Percentiles rank a stretch among this genome's conserved stretches.
Conservation (phyloP, 768 basidiomycete species). For the Pleurotus djamor region DNA sequence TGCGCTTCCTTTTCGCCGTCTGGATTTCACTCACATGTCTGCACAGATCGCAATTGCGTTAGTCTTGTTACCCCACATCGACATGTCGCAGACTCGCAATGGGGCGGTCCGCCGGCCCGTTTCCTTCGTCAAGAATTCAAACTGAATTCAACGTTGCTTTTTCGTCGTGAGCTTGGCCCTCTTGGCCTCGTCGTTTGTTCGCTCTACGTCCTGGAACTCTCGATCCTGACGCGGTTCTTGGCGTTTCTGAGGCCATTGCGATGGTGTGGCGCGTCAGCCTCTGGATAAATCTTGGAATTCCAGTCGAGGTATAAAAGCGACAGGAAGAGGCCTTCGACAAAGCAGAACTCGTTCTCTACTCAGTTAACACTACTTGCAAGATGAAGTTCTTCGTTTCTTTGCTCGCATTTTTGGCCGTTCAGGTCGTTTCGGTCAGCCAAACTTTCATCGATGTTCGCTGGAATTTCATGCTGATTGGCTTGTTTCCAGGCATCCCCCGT, state of each 20-base stretch:
- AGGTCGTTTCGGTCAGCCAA: constrained; percentile 13
- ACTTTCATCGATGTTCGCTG: background rate
- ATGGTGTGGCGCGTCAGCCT: background rate
- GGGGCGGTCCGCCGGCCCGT: background rate
- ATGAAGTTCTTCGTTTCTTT: constrained; percentile 21
- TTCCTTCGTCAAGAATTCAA: background rate
- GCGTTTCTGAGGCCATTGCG: background rate
- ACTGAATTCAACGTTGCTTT: background rate
- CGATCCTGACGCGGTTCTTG: background rate
- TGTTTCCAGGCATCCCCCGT: constrained; percentile 11
- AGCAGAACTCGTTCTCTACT: constrained; percentile 10
- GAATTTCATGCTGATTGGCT: background rate
- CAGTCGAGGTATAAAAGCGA: background rate
- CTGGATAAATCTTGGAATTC: constrained; percentile 2
- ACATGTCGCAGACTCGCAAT: background rate
- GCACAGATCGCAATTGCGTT: no score
- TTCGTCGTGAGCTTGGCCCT: background rate
- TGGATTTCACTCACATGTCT: no score
- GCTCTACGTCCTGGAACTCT: background rate
- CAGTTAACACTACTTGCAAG: background rate
- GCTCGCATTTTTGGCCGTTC: constrained; percentile 14
- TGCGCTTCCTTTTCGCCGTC: no score
- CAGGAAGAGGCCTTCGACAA: background rate
- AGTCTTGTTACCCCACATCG: background rate
- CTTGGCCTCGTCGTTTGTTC: constrained; percentile 3